Base-by-base conservation (phyloP, 225 moss, liverwort and hornwort species). In the Asterella californica region DNA sequence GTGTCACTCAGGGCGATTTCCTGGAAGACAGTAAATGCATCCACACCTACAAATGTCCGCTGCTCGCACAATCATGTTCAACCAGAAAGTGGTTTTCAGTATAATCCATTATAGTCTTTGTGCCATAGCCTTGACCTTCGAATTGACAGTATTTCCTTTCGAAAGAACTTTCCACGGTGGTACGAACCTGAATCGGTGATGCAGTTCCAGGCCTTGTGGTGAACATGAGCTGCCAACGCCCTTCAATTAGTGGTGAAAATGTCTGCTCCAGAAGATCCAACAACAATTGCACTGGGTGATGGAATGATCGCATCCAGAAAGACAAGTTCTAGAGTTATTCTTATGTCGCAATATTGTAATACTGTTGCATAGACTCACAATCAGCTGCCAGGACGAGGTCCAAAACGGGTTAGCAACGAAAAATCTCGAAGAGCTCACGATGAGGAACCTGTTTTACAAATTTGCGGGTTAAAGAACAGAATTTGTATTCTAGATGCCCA, bases 181-280 rank as follows among this genome's bases (percentile, higher is more conserved):
- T 21, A 65, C 65, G 53, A 12, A 93, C 94, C 92, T 94, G 97
- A 82, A 97, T 97, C 5, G 93, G 92, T 27, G 97, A 97, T 79
- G 97, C 94, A 24, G 91, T 91, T 74, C 93, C 93, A 72, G 97
- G 97, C 62, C 97, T 90, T 77, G 94, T 97, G 47, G 94, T 94
- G 82, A 90, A 97, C 93, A 97, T 94, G 64, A 97, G 93, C 89
- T 93, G 91, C 96, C 96, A 97, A 18, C 90, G 90, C 72, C 96
- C 96, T 87, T 97, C 96, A 47, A 97, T 86, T 64, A 94, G 84
- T 22, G 93, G 88, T 70, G 96, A 97, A 33, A 87, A 89, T 79
- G 94, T 94, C 96, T 96, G 84, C 60, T 70, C 74, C 66, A 63
- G 73, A 42, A 27, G 57, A 76, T 77, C 10, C 55, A 34, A 68